Evolutionary conservation across 148 eudicot species (phyloP).

Genomic region (Cornus florida): DNA sequence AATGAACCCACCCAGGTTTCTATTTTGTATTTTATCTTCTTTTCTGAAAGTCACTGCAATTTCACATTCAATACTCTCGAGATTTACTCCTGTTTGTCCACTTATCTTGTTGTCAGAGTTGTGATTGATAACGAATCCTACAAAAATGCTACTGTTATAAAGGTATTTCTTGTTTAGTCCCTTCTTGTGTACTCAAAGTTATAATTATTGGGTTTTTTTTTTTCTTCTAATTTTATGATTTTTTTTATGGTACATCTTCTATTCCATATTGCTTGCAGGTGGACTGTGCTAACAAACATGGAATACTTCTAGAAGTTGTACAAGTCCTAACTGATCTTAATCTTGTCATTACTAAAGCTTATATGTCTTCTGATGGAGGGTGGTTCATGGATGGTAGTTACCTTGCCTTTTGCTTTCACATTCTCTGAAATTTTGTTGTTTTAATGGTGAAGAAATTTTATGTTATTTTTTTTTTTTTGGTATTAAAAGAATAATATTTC

Average conservation of each 20-base stretch:
- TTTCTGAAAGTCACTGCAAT: background rate
- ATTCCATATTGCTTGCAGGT: slow-evolving; percentile 52
- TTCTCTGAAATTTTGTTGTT: background rate
- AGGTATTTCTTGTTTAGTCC: slow-evolving; percentile 38
- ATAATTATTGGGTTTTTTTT: background rate
- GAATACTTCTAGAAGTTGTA: slow-evolving; percentile 86
- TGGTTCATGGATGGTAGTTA: slow-evolving; percentile 65
- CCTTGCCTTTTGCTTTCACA: background rate
- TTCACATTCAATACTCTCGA: background rate
- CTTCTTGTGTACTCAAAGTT: background rate
- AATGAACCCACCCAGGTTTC: slow-evolving; percentile 92
- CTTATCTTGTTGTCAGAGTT: slow-evolving; percentile 55
- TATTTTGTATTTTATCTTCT: slow-evolving; percentile 8
- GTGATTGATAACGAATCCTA: slow-evolving; percentile 83
- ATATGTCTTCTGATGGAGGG: slow-evolving; percentile 97
- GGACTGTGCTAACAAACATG: slow-evolving; percentile 86
- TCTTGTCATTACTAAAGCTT: slow-evolving; percentile 75
- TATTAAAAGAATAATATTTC: background rate
- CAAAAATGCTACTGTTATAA: slow-evolving; percentile 88
- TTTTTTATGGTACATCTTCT: slow-evolving; percentile 11
- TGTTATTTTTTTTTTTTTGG: background rate
- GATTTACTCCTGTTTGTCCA: slow-evolving; percentile 19
- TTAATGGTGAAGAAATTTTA: background rate
- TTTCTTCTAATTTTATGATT: background rate
- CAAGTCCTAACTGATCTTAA: slow-evolving; percentile 95